A percentile compares a stretch with the other conserved stretches of the same genome.
Conservation (phyloP, 140 eudicot genomes). For the Stevia rebaudiana region DNA sequence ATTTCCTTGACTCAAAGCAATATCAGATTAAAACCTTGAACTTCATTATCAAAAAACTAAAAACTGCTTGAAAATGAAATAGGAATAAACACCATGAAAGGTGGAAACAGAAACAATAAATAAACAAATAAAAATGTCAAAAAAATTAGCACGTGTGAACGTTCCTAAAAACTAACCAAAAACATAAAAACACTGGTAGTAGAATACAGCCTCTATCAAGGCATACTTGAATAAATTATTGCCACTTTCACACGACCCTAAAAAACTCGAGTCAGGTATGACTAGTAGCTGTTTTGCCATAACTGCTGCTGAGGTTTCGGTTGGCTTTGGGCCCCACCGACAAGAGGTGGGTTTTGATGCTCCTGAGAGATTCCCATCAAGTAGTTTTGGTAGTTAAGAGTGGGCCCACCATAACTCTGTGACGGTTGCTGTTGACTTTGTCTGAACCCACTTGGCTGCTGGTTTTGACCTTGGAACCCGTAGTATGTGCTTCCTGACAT, state of each 20-base stretch:
- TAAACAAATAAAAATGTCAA: constrained; percentile 18
- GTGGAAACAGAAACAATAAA: not conserved
- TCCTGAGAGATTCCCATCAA: constrained; percentile 42
- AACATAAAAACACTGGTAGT: constrained; percentile 38
- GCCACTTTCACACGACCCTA: constrained; percentile 59
- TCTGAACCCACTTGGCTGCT: constrained; percentile 66
- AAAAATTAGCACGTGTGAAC: constrained; percentile 54
- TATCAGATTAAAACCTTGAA: constrained; percentile 3
- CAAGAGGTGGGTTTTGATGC: constrained; percentile 51
- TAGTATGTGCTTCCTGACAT: constrained; percentile 70
- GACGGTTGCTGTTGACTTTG: constrained; percentile 53
- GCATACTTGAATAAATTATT: constrained; percentile 25
- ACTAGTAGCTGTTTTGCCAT: constrained; percentile 83
- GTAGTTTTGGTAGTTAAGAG: constrained; percentile 55
- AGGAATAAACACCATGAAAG: constrained; percentile 8
- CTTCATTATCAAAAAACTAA: constrained; percentile 23
- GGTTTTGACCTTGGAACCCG: constrained; percentile 70
- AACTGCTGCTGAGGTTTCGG: constrained; percentile 66
- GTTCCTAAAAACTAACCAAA: constrained; percentile 57
- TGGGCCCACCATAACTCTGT: constrained; percentile 44
- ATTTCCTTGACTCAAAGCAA: not conserved
- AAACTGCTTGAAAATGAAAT: constrained; percentile 16
- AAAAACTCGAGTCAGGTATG: constrained; percentile 35
- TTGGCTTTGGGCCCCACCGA: constrained; percentile 54
- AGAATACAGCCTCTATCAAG: constrained; percentile 67